These are phyloP conservation scores for Chlorociboria aeruginascens DNA, from an alignment of 495 filamentous ascomycete species.

Conservation along the genomic window DNA sequence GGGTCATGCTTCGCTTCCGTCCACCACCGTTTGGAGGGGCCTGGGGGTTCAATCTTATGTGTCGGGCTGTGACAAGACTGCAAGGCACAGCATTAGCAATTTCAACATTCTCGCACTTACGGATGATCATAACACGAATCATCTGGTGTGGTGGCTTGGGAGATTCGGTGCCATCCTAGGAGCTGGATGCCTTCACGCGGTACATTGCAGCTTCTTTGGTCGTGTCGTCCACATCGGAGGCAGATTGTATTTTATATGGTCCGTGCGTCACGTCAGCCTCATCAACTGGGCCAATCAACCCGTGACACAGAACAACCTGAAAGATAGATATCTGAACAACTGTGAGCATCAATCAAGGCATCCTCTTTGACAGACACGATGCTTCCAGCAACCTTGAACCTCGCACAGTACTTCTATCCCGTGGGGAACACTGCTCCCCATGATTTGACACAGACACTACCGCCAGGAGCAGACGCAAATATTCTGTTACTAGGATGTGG, in stretches of 20 bases:
- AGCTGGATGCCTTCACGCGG: neutral
- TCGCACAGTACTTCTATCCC: constrained; percentile 28
- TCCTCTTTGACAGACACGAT: no score
- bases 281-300: no score
- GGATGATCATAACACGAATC: constrained; percentile 19
- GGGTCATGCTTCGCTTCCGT: constrained; percentile 14
- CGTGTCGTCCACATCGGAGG: no score
- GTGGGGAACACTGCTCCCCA: constrained; percentile 40
- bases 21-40: constrained; percentile 19
- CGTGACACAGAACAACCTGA: no score
- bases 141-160: neutral
- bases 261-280: no score
- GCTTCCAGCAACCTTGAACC: neutral
- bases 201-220: no score
- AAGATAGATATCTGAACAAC: no score
- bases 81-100: constrained; percentile 20
- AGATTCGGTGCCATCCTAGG: constrained; percentile 7
- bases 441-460: constrained; percentile 33
- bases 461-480: constrained; percentile 31
- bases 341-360: no score
- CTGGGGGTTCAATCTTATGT: constrained; percentile 21
- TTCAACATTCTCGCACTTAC: constrained; percentile 15
- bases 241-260: no score
- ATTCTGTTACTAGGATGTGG: constrained; percentile 42
- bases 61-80: constrained; percentile 15